A percentile compares a stretch with the other conserved stretches of the same genome.
Evolutionary conservation across 2,329 filamentous ascomycete genomes (phyloP).

Genomic region (Pseudopithomyces maydicus): DNA sequence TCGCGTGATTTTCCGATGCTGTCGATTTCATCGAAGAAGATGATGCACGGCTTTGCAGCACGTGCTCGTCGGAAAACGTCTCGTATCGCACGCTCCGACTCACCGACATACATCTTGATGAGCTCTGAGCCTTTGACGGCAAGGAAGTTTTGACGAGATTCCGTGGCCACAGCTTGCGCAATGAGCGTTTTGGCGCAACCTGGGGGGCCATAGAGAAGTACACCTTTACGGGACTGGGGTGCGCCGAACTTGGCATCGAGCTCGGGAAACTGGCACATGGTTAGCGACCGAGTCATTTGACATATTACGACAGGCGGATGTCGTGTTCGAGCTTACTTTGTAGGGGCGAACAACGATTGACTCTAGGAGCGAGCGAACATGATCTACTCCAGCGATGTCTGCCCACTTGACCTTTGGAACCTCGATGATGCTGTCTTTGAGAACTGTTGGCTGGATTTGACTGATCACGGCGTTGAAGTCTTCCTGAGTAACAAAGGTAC

Average conservation of each 20-base stretch:
- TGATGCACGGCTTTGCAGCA: slow-evolving; percentile 85
- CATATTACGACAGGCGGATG: neutral
- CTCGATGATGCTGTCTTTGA: slow-evolving; percentile 87
- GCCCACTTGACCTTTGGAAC: slow-evolving; percentile 84
- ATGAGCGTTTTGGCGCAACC: slow-evolving; percentile 95
- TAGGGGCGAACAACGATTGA: slow-evolving; percentile 64
- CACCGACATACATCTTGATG: slow-evolving; percentile 95
- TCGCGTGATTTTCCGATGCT: slow-evolving; percentile 71
- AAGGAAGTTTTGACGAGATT: slow-evolving; percentile 90
- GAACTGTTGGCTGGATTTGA: slow-evolving; percentile 77
- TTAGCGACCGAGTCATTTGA: slow-evolving; percentile 2
- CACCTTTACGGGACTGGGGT: slow-evolving; percentile 69
- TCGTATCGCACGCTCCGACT: slow-evolving; percentile 84
- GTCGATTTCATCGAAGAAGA: slow-evolving; percentile 98
- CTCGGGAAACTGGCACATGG: slow-evolving; percentile 36
- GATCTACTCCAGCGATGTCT: slow-evolving; percentile 84
- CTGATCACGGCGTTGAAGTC: slow-evolving; percentile 71
- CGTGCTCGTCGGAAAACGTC: slow-evolving; percentile 85
- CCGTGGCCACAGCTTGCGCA: slow-evolving; percentile 88
- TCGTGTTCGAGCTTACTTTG: slow-evolving; percentile 47
- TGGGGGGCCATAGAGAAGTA: slow-evolving; percentile 88
- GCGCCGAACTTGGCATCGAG: slow-evolving; percentile 42
- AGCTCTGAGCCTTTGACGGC: slow-evolving; percentile 92
- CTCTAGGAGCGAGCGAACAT: slow-evolving; percentile 68
- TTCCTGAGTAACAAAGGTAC: slow-evolving; percentile 37